phyloP scores from a whole-genome alignment of 768 basidiomycete genomes.

The Suillus spraguei region DNA sequence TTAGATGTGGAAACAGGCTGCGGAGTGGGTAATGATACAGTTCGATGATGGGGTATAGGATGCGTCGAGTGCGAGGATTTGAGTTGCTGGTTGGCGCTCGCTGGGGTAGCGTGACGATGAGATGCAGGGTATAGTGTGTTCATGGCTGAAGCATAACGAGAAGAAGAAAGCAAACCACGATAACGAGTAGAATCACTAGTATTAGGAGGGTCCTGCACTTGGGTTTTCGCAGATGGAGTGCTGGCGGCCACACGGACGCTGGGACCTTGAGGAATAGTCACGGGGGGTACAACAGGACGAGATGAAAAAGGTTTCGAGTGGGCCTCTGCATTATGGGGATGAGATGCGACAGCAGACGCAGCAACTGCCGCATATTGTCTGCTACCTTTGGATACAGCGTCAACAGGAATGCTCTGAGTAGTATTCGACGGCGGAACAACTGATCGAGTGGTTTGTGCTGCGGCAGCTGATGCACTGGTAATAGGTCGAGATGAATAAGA shows the following conservation, averaged over 20 bases:
- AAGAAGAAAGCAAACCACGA: slow-evolving; percentile 23
- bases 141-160: slow-evolving; percentile 24
- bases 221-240: slow-evolving; percentile 18
- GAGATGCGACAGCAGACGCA: slow-evolving; percentile 3
- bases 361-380: background rate
- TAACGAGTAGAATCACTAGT: slow-evolving; percentile 23
- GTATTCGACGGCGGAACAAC: background rate
- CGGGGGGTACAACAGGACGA: slow-evolving; percentile 19
- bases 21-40: slow-evolving; percentile 37
- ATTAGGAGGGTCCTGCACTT: slow-evolving; percentile 23
- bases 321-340: slow-evolving; percentile 17
- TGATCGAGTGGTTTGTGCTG: slow-evolving; percentile 5
- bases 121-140: slow-evolving; percentile 26
- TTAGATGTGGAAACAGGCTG: slow-evolving; percentile 19
- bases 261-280: slow-evolving; percentile 20
- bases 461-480: slow-evolving; percentile 3
- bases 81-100: slow-evolving; percentile 19
- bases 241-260: slow-evolving; percentile 17
- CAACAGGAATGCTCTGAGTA: background rate
- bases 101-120: slow-evolving; percentile 25
- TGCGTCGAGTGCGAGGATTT: slow-evolving; percentile 26
- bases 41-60: slow-evolving; percentile 34
- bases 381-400: background rate
- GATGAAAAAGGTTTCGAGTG: slow-evolving; percentile 20
- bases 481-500: slow-evolving; percentile 23